phyloP scores from a whole-genome alignment of 2,329 filamentous ascomycete genomes.

The Drechslerella dactyloides region DNA sequence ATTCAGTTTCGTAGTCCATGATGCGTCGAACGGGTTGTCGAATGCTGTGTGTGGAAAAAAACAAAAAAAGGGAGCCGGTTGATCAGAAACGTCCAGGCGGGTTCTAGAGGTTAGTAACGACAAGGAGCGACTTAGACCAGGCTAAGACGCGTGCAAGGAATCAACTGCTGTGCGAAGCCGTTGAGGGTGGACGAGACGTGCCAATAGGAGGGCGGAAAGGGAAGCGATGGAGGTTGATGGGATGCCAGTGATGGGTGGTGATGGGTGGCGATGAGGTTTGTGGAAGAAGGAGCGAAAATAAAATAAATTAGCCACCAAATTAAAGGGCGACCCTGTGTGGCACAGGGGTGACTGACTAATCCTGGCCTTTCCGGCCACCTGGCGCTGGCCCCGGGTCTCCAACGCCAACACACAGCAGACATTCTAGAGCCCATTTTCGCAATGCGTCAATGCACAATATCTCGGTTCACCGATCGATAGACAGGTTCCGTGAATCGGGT shows the following conservation, averaged over 20 bases:
- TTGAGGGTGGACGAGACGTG: not conserved
- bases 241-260: conserved; percentile 24
- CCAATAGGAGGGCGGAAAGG: conserved; percentile 7
- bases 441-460: no score
- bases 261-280: conserved; percentile 47
- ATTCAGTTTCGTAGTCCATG: conserved; percentile 72
- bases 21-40: conserved; percentile 15
- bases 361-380: not conserved
- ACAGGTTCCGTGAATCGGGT: no score
- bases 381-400: not conserved
- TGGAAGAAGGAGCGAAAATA: conserved; percentile 15
- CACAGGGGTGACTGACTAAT: conserved; percentile 8
- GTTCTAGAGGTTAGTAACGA: conserved; percentile 45
- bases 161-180: conserved; percentile 6
- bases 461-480: no score
- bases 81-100: conserved; percentile 13
- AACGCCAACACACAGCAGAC: conserved; percentile 2
- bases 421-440: no score
- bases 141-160: conserved; percentile 34
- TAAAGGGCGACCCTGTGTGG: not conserved
- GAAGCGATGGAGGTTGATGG: conserved; percentile 19
- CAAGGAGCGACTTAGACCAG: conserved; percentile 20
- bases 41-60: not conserved
- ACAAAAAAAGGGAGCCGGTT: conserved; percentile 14
- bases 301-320: conserved; percentile 25